Base-by-base conservation (phyloP, 371 early-diverging fungal genomes). In the Rhizopus arrhizus region DNA sequence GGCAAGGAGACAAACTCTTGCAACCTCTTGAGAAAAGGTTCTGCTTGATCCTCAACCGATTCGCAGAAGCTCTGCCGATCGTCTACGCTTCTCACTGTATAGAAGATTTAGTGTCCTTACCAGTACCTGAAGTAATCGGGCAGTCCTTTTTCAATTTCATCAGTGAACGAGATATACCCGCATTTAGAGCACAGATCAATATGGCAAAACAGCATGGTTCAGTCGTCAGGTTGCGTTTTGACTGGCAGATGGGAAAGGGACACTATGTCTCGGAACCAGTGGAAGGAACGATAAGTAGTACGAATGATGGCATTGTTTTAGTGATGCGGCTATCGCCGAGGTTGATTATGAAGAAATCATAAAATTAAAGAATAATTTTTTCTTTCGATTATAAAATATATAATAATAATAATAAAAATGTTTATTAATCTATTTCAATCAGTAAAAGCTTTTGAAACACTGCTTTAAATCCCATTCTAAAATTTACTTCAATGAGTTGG, bases 301-400 rank as follows among this genome's bases (percentile, higher is more conserved):
- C 75, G 9, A 74, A 81, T 58, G 88, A 90, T 62, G 75, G 77
- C 2, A 38, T 65, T 13, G 60, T 59, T 4, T 55, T 65, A 53
- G 65, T 65, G 3, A 5, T 65, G 43, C 65, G 65, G 32, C 29
- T 59, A 33, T 46, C 60, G 1, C 59, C 64, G n/a, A 51, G 58
- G 38, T 10, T 58, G 22, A 53, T 41, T 29, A 16, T 63, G 53
- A 40, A 50, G 6, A 51, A 56, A 11, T 45, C 43, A n/a, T 13
- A 15, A 15, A n/a, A 13, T 43, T 11, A 15, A 43, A 38, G 40
- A n/a, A n/a, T 11, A 8, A 8, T 5, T 38, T 38, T 13, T 5
- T 5, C 40, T 13, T n/a, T n/a, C n/a, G 8, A 11, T 38, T 38
- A 11, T 38, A 11, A 2, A 38, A 38, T 13, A 8, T 13, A 11